Conservation (phyloP, 352 stramenopile species). For the Pythium phragmitis region DNA sequence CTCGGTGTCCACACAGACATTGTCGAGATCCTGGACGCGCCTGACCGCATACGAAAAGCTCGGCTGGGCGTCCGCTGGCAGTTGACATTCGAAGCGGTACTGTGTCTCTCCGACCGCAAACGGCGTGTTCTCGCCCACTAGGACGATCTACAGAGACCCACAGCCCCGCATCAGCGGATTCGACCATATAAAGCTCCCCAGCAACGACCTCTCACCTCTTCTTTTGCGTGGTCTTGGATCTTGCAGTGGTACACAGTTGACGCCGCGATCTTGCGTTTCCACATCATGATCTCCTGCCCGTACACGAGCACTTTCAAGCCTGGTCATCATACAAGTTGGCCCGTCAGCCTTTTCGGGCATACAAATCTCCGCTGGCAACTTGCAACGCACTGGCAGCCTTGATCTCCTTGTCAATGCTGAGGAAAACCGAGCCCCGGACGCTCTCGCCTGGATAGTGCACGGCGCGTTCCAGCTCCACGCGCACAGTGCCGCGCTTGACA, state of each 20-base stretch:
- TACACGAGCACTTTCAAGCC: slow-evolving; percentile 3
- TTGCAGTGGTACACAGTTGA: not conserved
- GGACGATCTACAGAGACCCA: not conserved
- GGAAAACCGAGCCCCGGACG: not conserved
- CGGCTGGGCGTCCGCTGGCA: not conserved
- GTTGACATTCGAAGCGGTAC: slow-evolving; percentile 1
- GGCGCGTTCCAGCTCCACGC: slow-evolving; percentile 9
- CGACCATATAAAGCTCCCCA: no score
- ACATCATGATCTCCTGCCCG: slow-evolving; percentile 4
- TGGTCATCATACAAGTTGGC: not conserved
- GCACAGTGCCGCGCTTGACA: slow-evolving; percentile 8
- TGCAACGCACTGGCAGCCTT: not conserved
- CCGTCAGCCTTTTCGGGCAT: not conserved
- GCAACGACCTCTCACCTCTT: slow-evolving; percentile 1
- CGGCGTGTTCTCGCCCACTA: not conserved
- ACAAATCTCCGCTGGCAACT: not conserved
- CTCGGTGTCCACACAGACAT: slow-evolving; percentile 1
- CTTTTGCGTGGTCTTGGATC: not conserved
- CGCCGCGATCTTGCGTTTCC: slow-evolving; percentile 4
- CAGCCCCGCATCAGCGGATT: not conserved
- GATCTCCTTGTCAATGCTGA: not conserved
- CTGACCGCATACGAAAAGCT: slow-evolving; percentile 12
- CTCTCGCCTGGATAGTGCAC: not conserved
- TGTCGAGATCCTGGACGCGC: not conserved
- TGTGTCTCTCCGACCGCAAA: slow-evolving; percentile 5